A percentile compares a stretch with the other conserved stretches of the same genome.
These are phyloP conservation scores for Furcasterigmium sp. DNA, from an alignment of 2,329 filamentous ascomycete species.

Conservation along the genomic window DNA sequence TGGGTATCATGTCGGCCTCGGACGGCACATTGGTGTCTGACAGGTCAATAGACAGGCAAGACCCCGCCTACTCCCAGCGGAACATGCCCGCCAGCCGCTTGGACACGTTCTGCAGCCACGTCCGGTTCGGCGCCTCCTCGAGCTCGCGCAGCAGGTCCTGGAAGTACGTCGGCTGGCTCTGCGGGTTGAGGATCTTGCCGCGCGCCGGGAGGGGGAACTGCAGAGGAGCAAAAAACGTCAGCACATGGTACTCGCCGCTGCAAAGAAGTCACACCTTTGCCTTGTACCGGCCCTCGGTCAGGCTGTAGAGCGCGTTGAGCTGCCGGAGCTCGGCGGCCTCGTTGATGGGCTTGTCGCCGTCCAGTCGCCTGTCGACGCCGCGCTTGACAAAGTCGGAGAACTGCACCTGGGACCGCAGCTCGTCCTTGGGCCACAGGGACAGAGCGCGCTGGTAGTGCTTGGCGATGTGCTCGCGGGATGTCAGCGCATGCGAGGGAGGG, in stretches of 20 bases:
- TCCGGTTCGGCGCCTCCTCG: conserved; percentile 55
- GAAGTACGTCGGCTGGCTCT: conserved; percentile 61
- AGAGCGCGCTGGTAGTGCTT: conserved; percentile 45
- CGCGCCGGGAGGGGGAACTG: conserved; percentile 39
- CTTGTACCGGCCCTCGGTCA: conserved; percentile 55
- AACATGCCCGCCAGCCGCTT: conserved; percentile 56
- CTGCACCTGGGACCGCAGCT: conserved; percentile 57
- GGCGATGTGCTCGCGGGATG: conserved; percentile 26
- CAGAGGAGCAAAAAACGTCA: conserved; percentile 2
- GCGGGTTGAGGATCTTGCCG: conserved; percentile 49
- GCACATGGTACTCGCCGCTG: background rate
- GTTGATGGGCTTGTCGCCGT: conserved; percentile 22
- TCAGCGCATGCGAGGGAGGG: conserved; percentile 1
- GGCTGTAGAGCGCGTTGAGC: conserved; percentile 53
- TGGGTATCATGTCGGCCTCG: background rate
- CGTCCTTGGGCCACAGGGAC: conserved; percentile 58
- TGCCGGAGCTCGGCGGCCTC: conserved; percentile 50
- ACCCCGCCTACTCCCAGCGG: conserved; percentile 22
- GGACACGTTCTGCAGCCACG: conserved; percentile 44
- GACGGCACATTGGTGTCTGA: background rate
- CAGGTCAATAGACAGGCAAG: too few relatives aligned
- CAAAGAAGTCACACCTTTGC: conserved; percentile 37
- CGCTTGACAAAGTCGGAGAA: conserved; percentile 50
- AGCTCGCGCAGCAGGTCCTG: conserved; percentile 55
- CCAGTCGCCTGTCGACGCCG: conserved; percentile 32